These are phyloP conservation scores for Eucalyptus sp. DNA, from an alignment of 345 rosid species.

Conservation along the genomic window DNA sequence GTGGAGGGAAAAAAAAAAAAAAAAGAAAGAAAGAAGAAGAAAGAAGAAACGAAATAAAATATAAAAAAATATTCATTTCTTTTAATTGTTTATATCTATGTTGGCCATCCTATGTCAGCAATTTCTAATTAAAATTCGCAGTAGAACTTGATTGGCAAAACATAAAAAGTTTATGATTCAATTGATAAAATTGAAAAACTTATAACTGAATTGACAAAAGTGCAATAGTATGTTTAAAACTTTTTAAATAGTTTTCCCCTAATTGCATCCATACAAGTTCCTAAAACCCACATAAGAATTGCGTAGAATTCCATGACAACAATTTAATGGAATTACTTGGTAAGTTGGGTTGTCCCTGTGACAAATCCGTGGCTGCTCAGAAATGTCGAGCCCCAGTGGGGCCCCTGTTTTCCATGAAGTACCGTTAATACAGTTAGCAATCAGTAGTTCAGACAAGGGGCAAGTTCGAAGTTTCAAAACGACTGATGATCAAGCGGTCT, in stretches of 20 bases:
- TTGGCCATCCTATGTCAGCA: fast-evolving
- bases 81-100: too few relatives aligned
- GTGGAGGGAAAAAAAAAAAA: too few relatives aligned
- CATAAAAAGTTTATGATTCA: too few relatives aligned
- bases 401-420: background rate
- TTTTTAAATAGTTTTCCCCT: too few relatives aligned
- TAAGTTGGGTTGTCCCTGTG: background rate
- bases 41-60: too few relatives aligned
- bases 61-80: too few relatives aligned
- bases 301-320: background rate
- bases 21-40: too few relatives aligned
- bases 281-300: background rate
- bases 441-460: background rate
- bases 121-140: too few relatives aligned
- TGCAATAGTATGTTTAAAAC: too few relatives aligned
- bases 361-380: background rate
- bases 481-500: background rate
- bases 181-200: too few relatives aligned
- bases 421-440: background rate
- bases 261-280: background rate
- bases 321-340: background rate
- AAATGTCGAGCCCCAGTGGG: background rate
- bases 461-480: background rate
- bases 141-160: too few relatives aligned
- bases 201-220: too few relatives aligned